Percentiles rank a stretch among this genome's conserved stretches.
phyloP scores from a whole-genome alignment of 2,329 filamentous ascomycete genomes.

The Thermomyces lanuginosus region DNA sequence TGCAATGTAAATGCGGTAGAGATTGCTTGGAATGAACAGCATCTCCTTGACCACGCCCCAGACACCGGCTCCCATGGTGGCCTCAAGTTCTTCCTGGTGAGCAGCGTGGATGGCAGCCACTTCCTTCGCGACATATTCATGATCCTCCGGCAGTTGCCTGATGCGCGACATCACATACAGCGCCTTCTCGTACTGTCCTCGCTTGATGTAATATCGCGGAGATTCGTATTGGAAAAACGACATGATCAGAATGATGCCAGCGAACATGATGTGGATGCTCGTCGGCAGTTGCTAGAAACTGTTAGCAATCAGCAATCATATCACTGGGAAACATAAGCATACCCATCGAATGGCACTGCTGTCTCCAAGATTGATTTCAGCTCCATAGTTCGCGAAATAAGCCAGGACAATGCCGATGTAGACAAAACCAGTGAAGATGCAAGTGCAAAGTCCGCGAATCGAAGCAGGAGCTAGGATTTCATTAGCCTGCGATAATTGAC shows the following conservation, averaged over 20 bases:
- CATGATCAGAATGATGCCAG: slow-evolving; percentile 52
- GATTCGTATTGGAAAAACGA: slow-evolving; percentile 55
- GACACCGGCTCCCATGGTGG: slow-evolving; percentile 48
- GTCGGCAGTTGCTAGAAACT: slow-evolving; percentile 42
- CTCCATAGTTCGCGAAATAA: slow-evolving; percentile 58
- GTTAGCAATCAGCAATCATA: slow-evolving; percentile 4
- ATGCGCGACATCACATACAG: slow-evolving; percentile 33
- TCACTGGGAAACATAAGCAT: not conserved
- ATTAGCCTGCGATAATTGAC: not conserved
- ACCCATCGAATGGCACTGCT: slow-evolving; percentile 35
- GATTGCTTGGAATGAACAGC: slow-evolving; percentile 47
- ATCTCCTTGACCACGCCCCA: slow-evolving; percentile 52
- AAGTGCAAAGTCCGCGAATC: slow-evolving; percentile 57
- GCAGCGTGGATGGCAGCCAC: slow-evolving; percentile 48
- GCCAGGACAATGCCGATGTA: slow-evolving; percentile 65
- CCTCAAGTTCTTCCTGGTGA: slow-evolving; percentile 55
- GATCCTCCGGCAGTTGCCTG: slow-evolving; percentile 28
- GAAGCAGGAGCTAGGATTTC: slow-evolving; percentile 39
- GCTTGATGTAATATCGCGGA: slow-evolving; percentile 53
- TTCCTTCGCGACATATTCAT: slow-evolving; percentile 47
- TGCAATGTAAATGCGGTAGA: slow-evolving; percentile 55
- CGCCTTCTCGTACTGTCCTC: slow-evolving; percentile 38
- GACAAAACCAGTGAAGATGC: slow-evolving; percentile 53
- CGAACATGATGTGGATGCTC: slow-evolving; percentile 62
- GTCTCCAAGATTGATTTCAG: slow-evolving; percentile 34